Conservation (phyloP, 176 grass and related monocot genomes). For the sorghum (Sorghum bicolor) region DNA sequence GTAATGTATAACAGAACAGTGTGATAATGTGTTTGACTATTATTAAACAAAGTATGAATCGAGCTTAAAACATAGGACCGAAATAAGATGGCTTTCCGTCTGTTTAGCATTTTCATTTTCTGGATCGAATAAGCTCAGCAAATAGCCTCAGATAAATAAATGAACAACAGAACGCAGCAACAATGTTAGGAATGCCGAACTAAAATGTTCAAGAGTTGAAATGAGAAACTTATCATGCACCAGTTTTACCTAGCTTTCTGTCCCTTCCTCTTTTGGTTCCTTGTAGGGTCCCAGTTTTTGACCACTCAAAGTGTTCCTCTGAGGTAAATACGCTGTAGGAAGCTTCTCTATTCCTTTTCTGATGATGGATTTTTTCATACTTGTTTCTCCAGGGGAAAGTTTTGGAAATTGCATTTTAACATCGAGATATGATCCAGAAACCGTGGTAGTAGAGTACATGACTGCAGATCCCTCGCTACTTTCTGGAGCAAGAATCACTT, state of each 20-base stretch:
- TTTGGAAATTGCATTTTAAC: constrained; percentile 26
- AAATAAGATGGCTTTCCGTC: neutral
- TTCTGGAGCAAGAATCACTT: constrained; percentile 37
- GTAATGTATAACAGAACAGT: neutral
- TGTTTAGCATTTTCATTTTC: constrained; percentile 30
- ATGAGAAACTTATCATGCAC: neutral
- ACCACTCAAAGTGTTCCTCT: neutral
- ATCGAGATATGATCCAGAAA: constrained; percentile 41
- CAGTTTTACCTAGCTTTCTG: constrained; percentile 8
- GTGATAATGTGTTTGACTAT: neutral
- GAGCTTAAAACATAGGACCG: neutral
- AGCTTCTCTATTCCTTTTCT: constrained; percentile 59
- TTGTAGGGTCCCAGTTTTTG: neutral
- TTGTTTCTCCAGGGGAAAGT: constrained; percentile 36
- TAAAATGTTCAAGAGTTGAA: neutral
- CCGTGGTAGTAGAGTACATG: constrained; percentile 35
- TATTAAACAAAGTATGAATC: neutral
- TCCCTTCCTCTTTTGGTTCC: neutral
- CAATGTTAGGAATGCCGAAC: neutral
- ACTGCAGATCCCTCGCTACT: constrained; percentile 44
- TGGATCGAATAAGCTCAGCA: neutral
- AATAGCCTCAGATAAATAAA: neutral
- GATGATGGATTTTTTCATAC: constrained; percentile 42
- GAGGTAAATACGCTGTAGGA: constrained; percentile 26
- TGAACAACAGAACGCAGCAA: neutral